phyloP scores from a whole-genome alignment of 345 rosid genomes.

The Boechera stricta region DNA sequence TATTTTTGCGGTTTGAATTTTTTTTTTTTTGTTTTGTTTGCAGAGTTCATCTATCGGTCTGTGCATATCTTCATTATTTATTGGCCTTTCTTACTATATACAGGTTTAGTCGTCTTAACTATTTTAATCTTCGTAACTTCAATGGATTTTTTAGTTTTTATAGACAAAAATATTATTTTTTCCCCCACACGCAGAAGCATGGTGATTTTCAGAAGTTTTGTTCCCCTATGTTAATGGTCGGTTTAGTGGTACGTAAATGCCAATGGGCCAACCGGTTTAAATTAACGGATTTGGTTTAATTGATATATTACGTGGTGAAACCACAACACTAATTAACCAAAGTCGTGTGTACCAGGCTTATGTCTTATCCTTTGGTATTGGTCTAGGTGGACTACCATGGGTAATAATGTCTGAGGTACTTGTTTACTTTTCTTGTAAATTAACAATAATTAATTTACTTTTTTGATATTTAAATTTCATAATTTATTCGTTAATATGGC shows the following conservation, averaged over 20 bases:
- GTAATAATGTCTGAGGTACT: constrained; percentile 74
- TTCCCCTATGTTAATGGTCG: constrained; percentile 46
- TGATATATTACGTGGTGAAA: background rate
- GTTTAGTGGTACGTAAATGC: constrained; percentile 50
- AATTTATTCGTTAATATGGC: background rate
- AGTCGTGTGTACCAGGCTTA: constrained; percentile 47
- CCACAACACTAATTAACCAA: constrained; percentile 1
- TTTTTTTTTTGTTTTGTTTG: background rate
- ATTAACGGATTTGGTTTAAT: background rate
- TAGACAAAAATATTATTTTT: background rate
- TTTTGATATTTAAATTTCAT: background rate
- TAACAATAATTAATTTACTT: background rate
- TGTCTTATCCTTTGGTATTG: constrained; percentile 40
- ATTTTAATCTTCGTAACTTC: background rate
- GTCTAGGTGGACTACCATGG: constrained; percentile 64
- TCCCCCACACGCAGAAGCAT: constrained; percentile 33
- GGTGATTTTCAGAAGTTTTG: constrained; percentile 38
- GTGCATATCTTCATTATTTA: constrained; percentile 45
- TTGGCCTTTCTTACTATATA: constrained; percentile 53
- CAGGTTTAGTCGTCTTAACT: constrained; percentile 48
- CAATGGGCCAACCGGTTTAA: background rate
- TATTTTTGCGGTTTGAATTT: background rate
- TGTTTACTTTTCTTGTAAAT: background rate
- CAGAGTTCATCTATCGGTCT: constrained; percentile 51
- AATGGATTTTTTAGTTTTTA: background rate